Evolutionary conservation across 1,139 yeast genomes (phyloP), one percentile per base, ranked within the genome.

Genomic region (Spencermartinsiella ligniputridi): DNA sequence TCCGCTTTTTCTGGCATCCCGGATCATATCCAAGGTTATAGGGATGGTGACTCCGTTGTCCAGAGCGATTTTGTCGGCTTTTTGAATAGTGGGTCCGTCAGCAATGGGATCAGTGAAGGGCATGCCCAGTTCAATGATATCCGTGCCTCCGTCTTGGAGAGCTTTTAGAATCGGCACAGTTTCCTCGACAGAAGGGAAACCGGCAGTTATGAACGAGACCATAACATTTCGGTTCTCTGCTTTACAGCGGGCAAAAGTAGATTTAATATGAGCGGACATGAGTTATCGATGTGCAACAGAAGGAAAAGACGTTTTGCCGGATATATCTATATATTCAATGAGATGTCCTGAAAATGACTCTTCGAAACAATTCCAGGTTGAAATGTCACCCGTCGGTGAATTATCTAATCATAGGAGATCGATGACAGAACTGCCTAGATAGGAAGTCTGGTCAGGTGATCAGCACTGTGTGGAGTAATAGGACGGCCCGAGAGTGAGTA

Each of bases 71-170:
- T 56, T 56, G 67, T 90, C 90, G 34, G 97, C 88, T 32, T 72
- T 79, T 68, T 92, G 98, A 57, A 92, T 92, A 13, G 95, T 88
- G 33, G 97, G 96, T 39, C 99, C 99, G 65, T 92, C 99, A 35
- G 97, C 99, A 60, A 92, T 88, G 36, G 99, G 98, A 63, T 92
- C 99, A n/a, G 96, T 83, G 65, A 92, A 92, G 36, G 99, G 99
- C 61, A 94, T 71, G 51, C 99, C 98, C 41, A 92, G 71, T 69
- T 92, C 99, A 54, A 92, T 87, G 51, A 92, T 77, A 63, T 92
- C 98, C 18, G 87, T 94, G 50, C 99, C 99, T 52, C 95, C 97
- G 37, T 78, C 85, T 70, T 92, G 97, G 70, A 92, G 78, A 24
- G 94, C 92, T 62, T 82, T 77, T 64, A 94, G 66, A 55, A 90